Conservation (phyloP, 2,329 filamentous ascomycete species). For the Penicillium sp. region DNA sequence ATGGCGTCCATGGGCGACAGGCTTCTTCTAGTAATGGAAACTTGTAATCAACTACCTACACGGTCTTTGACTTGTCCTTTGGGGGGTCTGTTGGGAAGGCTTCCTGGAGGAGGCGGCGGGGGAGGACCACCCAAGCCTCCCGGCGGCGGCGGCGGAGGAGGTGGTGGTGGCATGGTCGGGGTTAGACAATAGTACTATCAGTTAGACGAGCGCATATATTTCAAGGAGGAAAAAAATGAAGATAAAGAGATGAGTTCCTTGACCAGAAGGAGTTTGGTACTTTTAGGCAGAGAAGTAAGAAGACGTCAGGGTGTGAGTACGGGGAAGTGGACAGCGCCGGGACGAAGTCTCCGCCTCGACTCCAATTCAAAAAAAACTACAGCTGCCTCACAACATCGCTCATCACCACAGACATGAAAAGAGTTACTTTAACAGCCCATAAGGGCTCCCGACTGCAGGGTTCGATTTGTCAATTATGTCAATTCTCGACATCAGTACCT, state of each 20-base stretch:
- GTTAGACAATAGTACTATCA: conserved; percentile 7
- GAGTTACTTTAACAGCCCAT: conserved; percentile 33
- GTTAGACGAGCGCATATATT: conserved; percentile 5
- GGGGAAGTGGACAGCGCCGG: conserved; percentile 24
- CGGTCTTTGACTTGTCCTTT: conserved; percentile 57
- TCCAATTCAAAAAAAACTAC: conserved; percentile 20
- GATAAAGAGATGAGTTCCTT: conserved; percentile 13
- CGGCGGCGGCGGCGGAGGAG: conserved; percentile 67
- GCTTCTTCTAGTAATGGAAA: neutral
- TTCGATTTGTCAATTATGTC: conserved; percentile 42
- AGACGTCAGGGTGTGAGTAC: conserved; percentile 26
- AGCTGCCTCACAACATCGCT: conserved; percentile 10
- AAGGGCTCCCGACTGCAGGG: conserved; percentile 25
- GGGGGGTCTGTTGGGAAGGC: conserved; percentile 58
- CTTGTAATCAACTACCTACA: conserved; percentile 52
- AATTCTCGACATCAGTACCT: conserved; percentile 30
- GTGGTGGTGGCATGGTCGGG: conserved; percentile 49
- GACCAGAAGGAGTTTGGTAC: conserved; percentile 14
- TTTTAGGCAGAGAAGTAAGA: conserved; percentile 25
- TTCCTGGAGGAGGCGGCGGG: conserved; percentile 58
- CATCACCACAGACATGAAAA: conserved; percentile 33
- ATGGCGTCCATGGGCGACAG: neutral
- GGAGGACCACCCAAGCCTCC: conserved; percentile 60
- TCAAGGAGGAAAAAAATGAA: conserved; percentile 9
- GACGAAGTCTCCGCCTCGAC: conserved; percentile 34